These are phyloP conservation scores for Phytophthora fragariae DNA, from an alignment of 352 stramenopile species.

Conservation along the genomic window DNA sequence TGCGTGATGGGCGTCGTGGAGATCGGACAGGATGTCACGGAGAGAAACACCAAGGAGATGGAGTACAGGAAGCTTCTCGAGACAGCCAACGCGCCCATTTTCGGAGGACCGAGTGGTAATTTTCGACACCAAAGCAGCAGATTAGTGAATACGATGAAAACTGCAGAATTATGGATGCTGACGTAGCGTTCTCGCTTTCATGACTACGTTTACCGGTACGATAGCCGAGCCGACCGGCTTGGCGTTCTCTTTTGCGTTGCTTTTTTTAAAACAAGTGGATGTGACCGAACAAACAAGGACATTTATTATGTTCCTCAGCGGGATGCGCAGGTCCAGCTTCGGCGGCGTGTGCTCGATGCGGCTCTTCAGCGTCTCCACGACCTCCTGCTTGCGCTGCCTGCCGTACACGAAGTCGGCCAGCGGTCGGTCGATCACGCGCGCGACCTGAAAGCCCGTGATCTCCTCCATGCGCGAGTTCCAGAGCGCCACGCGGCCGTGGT, in stretches of 20 bases:
- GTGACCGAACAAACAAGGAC: no score
- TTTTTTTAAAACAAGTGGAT: no score
- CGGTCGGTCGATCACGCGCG: slow-evolving; percentile 48
- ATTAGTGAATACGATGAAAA: slow-evolving; percentile 66
- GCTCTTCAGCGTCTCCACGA: slow-evolving; percentile 36
- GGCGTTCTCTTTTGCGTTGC: no score
- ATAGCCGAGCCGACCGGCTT: no score
- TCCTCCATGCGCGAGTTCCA: slow-evolving; percentile 70
- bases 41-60: slow-evolving; percentile 76
- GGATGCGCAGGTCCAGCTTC: slow-evolving; percentile 60
- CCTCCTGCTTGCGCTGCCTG: slow-evolving; percentile 36
- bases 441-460: slow-evolving; percentile 56
- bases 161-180: no score
- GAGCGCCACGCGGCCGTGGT: slow-evolving; percentile 60
- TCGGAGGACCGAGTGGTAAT: slow-evolving; percentile 73
- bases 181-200: no score
- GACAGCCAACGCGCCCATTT: slow-evolving; percentile 91
- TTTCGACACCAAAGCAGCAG: slow-evolving; percentile 88
- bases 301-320: slow-evolving; percentile 39
- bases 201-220: no score
- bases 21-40: slow-evolving; percentile 72
- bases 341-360: slow-evolving; percentile 39
- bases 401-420: slow-evolving; percentile 70
- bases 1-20: slow-evolving; percentile 60
- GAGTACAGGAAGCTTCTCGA: slow-evolving; percentile 87